phyloP scores from a whole-genome alignment of 2,329 filamentous ascomycete species.

The Aspergillus alliaceus region DNA sequence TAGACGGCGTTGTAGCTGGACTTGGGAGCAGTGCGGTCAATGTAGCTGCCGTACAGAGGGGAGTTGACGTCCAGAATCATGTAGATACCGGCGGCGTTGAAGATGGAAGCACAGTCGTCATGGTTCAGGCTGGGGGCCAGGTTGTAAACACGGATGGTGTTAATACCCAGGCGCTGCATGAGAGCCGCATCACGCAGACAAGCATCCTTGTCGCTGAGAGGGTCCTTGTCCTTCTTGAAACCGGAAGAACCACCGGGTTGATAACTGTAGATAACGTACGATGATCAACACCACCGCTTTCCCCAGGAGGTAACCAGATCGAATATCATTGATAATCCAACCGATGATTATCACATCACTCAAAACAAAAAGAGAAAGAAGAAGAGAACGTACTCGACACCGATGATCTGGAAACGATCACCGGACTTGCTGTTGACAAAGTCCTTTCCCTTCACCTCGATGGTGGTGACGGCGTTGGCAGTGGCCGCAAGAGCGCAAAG shows the following conservation, averaged over 20 bases:
- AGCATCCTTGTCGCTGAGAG: conserved; percentile 56
- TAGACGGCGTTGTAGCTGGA: conserved; percentile 58
- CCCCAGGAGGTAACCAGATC: conserved; percentile 13
- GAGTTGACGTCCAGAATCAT: conserved; percentile 67
- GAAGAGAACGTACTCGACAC: conserved; percentile 53
- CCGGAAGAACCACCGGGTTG: conserved; percentile 63
- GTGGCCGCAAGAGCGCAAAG: conserved; percentile 46
- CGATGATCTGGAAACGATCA: conserved; percentile 62
- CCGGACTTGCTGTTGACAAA: conserved; percentile 61
- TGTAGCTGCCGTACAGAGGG: conserved; percentile 55
- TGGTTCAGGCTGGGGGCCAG: conserved; percentile 60
- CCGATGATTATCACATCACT: neutral
- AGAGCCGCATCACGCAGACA: conserved; percentile 64
- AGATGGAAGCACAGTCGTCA: conserved; percentile 62
- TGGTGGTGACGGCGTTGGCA: conserved; percentile 54
- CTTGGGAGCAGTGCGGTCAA: conserved; percentile 57
- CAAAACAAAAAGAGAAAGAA: neutral
- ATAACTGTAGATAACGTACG: conserved; percentile 43
- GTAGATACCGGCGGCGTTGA: conserved; percentile 67
- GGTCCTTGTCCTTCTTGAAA: conserved; percentile 56
- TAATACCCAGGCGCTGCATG: conserved; percentile 64
- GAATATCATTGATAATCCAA: conserved; percentile 6
- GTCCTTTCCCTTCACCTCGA: conserved; percentile 59
- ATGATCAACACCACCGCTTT: conserved; percentile 19
- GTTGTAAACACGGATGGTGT: conserved; percentile 67